These are phyloP conservation scores for Galerina sulciceps DNA, from an alignment of 768 basidiomycete species.

Conservation along the genomic window DNA sequence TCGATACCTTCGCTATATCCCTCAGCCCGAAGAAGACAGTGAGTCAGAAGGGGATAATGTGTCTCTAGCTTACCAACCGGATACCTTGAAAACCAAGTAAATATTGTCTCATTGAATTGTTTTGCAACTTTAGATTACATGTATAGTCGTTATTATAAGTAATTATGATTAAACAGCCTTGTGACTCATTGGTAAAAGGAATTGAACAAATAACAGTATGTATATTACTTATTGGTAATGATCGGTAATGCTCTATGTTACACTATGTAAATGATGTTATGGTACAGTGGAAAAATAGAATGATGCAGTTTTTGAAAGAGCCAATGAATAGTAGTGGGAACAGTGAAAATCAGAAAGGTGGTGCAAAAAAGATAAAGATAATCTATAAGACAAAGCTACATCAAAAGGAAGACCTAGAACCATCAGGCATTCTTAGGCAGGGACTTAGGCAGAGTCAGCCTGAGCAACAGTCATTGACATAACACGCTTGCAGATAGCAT, in stretches of 20 bases:
- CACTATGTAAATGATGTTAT: neutral
- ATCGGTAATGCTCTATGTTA: neutral
- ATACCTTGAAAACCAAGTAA: too few relatives aligned
- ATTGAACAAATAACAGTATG: neutral
- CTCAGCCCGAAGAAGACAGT: conserved; percentile 52
- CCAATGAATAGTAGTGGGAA: neutral
- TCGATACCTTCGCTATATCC: conserved; percentile 71
- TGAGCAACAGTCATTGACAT: neutral
- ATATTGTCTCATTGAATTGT: neutral
- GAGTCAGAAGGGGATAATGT: conserved; percentile 40
- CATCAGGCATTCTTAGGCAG: neutral
- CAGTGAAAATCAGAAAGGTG: neutral
- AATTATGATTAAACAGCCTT: neutral
- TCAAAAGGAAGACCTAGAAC: neutral
- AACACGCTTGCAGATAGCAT: conserved; percentile 31
- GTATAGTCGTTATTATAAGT: neutral
- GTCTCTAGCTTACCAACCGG: conserved; percentile 16
- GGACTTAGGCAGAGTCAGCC: neutral
- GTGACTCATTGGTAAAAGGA: neutral
- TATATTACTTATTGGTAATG: neutral
- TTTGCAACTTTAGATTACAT: neutral
- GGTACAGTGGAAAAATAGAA: neutral
- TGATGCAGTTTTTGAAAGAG: neutral
- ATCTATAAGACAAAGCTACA: neutral
- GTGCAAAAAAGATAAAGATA: neutral